phyloP scores from a whole-genome alignment of 176 grass and related monocot genomes.

The Hordeum vulgare region MorexV3_pseudomolecules_assembly NC_058521.1:278575292-278575791 shows the following conservation, averaged over 20 bases:
- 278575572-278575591: not conserved
- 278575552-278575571: not conserved
- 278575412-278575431: no score
- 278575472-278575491: not conserved
- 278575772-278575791: not conserved
- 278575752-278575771: not conserved
- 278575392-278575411: no score
- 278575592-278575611: not conserved
- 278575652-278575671: not conserved
- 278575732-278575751: not conserved
- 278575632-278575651: not conserved
- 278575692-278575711: not conserved
- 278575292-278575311: no score
- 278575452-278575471: no score
- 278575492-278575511: not conserved
- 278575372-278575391: no score
- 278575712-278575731: not conserved
- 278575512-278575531: not conserved
- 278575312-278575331: no score
- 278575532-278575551: not conserved
- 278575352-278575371: no score
- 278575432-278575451: no score
- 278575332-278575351: no score
- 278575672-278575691: not conserved
- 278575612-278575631: not conserved